These are phyloP conservation scores for Solanum chmielewskii DNA, from an alignment of 257 asterid species.

Conservation along the genomic window DNA sequence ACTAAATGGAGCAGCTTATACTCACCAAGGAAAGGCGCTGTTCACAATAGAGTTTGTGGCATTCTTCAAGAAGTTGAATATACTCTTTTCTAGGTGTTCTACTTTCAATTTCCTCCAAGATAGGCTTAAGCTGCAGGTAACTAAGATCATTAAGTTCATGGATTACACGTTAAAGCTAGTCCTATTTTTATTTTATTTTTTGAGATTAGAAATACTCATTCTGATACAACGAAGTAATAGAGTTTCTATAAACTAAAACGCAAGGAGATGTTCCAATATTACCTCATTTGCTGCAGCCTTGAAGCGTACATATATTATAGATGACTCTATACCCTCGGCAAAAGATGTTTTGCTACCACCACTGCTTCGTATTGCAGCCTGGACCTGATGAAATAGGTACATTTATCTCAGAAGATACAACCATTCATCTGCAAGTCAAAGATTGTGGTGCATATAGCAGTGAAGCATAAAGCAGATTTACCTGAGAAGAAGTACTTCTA, in stretches of 20 bases:
- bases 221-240: neutral
- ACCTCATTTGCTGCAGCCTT: constrained; percentile 99
- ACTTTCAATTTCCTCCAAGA: constrained; percentile 89
- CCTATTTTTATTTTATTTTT: neutral
- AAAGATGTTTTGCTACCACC: constrained; percentile 61
- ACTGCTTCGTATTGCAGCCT: constrained; percentile 69
- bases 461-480: constrained; percentile 12
- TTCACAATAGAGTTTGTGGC: constrained; percentile 95
- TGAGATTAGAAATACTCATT: neutral
- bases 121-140: constrained; percentile 79
- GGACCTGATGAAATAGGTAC: constrained; percentile 43
- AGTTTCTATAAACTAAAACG: neutral
- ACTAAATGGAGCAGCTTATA: neutral
- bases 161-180: neutral
- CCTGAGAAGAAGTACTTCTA: constrained; percentile 91
- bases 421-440: constrained; percentile 3
- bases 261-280: constrained; percentile 5
- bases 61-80: constrained; percentile 78
- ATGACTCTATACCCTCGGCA: constrained; percentile 94
- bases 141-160: neutral
- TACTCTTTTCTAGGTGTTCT: constrained; percentile 92
- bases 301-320: constrained; percentile 84
- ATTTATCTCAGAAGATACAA: neutral
- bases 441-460: constrained; percentile 1
- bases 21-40: constrained; percentile 92